A percentile compares a stretch with the other conserved stretches of the same genome.
phyloP scores from a whole-genome alignment of 768 basidiomycete genomes.

The Amanita jacksonii region DNA sequence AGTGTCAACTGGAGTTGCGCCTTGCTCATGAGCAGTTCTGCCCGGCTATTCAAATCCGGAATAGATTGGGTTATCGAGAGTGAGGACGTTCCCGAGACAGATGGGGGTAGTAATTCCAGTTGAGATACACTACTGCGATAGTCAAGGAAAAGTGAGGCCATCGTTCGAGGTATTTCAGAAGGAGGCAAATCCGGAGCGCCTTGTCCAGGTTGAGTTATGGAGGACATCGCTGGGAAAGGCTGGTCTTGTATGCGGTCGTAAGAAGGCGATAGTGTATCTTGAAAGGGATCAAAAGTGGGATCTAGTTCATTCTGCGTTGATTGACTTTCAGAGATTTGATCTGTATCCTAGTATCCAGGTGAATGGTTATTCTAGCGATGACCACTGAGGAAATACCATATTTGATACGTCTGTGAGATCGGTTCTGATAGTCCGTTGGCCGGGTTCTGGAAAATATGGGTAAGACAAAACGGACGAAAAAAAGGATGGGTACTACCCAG shows the following conservation, averaged over 20 bases:
- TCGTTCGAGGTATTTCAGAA: neutral
- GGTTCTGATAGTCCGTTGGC: no score
- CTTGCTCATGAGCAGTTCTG: conserved; percentile 48
- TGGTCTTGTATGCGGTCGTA: conserved; percentile 7
- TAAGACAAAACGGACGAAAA: neutral
- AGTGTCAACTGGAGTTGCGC: conserved; percentile 47
- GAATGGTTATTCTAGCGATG: no score
- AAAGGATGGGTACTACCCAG: no score
- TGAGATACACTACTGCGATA: conserved; percentile 39
- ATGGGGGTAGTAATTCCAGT: conserved; percentile 29
- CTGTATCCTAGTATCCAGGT: no score
- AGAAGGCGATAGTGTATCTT: neutral
- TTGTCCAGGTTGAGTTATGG: conserved; percentile 8
- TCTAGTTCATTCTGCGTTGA: neutral
- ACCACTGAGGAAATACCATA: no score
- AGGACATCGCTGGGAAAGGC: conserved; percentile 6
- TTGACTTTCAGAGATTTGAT: no score
- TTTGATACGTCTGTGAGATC: no score
- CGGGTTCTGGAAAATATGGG: neutral
- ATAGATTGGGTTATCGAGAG: conserved; percentile 12
- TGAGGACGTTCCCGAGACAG: conserved; percentile 9
- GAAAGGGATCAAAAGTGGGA: neutral
- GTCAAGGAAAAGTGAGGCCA: conserved; percentile 40
- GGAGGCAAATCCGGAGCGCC: conserved; percentile 22
- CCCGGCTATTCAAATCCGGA: conserved; percentile 23